Evolutionary conservation across 2,329 filamentous ascomycete genomes (phyloP).

Genomic region (Fusarium devonianum): DNA sequence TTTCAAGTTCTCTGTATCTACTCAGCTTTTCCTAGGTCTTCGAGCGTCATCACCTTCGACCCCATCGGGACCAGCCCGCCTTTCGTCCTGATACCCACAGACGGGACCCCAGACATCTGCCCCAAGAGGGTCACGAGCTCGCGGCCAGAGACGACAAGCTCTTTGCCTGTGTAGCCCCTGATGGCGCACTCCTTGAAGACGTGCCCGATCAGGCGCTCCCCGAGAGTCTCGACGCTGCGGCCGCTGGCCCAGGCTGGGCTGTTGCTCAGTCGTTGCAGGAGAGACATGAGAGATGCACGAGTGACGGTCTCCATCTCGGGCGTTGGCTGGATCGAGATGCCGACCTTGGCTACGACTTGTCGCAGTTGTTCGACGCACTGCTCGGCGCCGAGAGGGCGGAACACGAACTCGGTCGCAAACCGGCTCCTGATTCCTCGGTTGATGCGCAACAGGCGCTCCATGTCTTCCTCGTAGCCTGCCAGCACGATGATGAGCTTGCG

Average conservation of each 20-base stretch:
- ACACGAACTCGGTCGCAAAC: constrained; percentile 68
- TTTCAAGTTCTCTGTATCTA: constrained; percentile 18
- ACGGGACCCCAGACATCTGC: constrained; percentile 39
- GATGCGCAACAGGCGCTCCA: constrained; percentile 66
- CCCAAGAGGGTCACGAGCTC: constrained; percentile 43
- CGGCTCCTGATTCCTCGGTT: constrained; percentile 70
- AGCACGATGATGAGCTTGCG: constrained; percentile 70
- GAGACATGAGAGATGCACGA: constrained; percentile 40
- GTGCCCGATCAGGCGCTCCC: constrained; percentile 57
- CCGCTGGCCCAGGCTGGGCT: constrained; percentile 67
- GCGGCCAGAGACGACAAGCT: constrained; percentile 40
- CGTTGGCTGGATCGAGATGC: constrained; percentile 42
- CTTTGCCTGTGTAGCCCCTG: constrained; percentile 42
- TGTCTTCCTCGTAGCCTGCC: constrained; percentile 72
- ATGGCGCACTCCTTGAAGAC: constrained; percentile 47
- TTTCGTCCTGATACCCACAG: constrained; percentile 34
- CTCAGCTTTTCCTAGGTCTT: constrained; percentile 43
- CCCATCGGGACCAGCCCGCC: constrained; percentile 42
- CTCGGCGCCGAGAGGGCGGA: constrained; percentile 54
- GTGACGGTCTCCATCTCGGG: constrained; percentile 35
- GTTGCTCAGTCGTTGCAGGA: constrained; percentile 52
- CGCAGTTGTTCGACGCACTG: constrained; percentile 57
- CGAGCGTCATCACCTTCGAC: constrained; percentile 45
- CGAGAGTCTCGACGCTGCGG: constrained; percentile 65
- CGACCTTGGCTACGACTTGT: constrained; percentile 43